A percentile compares a stretch with the other conserved stretches of the same genome.
phyloP scores from a whole-genome alignment of 768 basidiomycete genomes.

The Mycena rosella region DNA sequence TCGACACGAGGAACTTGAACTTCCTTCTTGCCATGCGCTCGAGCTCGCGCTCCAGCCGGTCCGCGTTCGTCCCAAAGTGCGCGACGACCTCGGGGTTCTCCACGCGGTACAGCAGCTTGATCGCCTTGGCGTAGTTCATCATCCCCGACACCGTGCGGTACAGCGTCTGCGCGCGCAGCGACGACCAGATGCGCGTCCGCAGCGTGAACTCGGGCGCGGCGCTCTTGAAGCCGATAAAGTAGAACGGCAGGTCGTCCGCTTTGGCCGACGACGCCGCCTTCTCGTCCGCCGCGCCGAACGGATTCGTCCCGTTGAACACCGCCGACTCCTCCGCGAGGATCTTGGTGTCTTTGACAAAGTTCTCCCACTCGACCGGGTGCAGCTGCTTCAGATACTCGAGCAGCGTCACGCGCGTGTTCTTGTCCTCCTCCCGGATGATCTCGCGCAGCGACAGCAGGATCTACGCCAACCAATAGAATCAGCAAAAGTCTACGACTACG shows the following conservation, averaged over 20 bases:
- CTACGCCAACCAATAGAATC: conserved; percentile 49
- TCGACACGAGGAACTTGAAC: conserved; percentile 99
- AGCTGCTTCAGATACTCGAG: conserved; percentile 99
- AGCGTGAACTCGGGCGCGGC: conserved; percentile 98
- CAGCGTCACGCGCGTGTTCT: conserved; percentile 96
- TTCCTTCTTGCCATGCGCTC: conserved; percentile 98
- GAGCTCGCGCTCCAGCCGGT: conserved; percentile 94
- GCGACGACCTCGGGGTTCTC: conserved; percentile 99
- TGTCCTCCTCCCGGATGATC: conserved; percentile 98
- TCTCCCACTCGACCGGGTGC: conserved; percentile 99
- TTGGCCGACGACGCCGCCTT: conserved; percentile 84
- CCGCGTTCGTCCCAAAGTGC: conserved; percentile 96
- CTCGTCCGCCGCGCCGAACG: conserved; percentile 68
- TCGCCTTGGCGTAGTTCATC: conserved; percentile 99
- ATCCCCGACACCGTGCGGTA: conserved; percentile 99
- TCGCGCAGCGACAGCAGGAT: conserved; percentile 96
- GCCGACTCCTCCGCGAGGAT: conserved; percentile 97
- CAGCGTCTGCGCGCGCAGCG: conserved; percentile 97
- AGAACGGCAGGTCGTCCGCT: conserved; percentile 95
- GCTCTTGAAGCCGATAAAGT: conserved; percentile 99
- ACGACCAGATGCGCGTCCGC: conserved; percentile 99
- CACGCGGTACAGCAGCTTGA: conserved; percentile 97
- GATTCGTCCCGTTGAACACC: conserved; percentile 83
- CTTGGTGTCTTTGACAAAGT: conserved; percentile 99
- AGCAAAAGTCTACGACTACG: conserved; percentile 7